Evolutionary conservation across 441 rosid species (phyloP), one percentile per base, ranked within the genome.

Genomic region (Corymbia calophylla): DNA sequence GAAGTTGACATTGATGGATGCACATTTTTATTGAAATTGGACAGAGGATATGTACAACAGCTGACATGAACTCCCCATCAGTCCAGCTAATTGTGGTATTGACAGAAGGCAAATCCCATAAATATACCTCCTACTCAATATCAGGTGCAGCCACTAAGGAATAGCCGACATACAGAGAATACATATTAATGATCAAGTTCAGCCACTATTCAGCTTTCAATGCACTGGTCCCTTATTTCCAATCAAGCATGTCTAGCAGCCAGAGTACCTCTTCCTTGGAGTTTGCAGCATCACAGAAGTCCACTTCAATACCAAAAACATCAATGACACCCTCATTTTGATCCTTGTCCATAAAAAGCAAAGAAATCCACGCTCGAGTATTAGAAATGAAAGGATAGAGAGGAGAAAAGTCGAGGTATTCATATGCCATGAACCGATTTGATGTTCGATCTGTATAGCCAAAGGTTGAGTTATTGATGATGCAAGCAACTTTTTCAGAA

Each of bases 171-270:
- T 44, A 44, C 84, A 77, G 51, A 70, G 48, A 44, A 77, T 12
- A 77, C 84, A 44, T 44, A 77, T 44, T 77, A 44, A 44, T 77
- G 51, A 77, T 44, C 84, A 77, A 77, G 51, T 44, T 77, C 51
- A 77, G 84, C 84, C 11, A 47, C n/a, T 12, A 77, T 44, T 77
- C 84, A 23, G 84, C 84, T 44, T 77, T 77, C n/a, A 23, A 77
- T 12, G 84, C 18, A 23, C n/a, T 55, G 29, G 48, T 64, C 44
- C 54, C 91, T 96, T 93, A 97, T 92, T 96, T 96, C 99, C 99
- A 98, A 90, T 97, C 98, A 89, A 97, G 96, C 95, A 98, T 94
- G 93, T 96, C 97, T 56, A 98, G 88, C 56, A 98, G 95, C 99
- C 99, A 97, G 93, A 98, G 93, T 51, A 98, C 97, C 94, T 95